These are phyloP conservation scores for Lactarius indigo DNA, from an alignment of 768 basidiomycete species.

Conservation along the genomic window DNA sequence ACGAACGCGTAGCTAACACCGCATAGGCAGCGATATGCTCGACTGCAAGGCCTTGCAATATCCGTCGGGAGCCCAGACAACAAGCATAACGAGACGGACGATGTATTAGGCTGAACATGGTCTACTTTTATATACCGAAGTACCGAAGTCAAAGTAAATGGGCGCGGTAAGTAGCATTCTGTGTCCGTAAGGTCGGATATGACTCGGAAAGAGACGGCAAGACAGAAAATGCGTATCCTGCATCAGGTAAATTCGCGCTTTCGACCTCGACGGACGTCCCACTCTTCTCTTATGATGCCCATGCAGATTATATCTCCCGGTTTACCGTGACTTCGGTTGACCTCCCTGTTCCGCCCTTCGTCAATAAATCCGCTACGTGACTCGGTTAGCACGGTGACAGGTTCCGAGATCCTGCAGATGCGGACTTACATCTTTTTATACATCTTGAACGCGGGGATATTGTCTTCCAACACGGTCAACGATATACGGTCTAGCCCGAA, in stretches of 20 bases:
- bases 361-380: constrained; percentile 18
- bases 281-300: constrained; percentile 21
- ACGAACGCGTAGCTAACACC: neutral
- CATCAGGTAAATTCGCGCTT: constrained; percentile 1
- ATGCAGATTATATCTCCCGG: constrained; percentile 11
- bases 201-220: neutral
- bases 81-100: neutral
- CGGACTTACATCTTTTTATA: constrained; percentile 42
- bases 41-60: neutral
- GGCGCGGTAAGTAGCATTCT: neutral
- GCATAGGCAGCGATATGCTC: neutral
- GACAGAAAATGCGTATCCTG: neutral
- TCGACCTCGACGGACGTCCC: constrained; percentile 16
- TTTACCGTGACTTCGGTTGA: neutral
- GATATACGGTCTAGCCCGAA: constrained; percentile 42
- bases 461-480: constrained; percentile 38
- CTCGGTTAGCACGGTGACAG: constrained; percentile 1
- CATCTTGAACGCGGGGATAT: constrained; percentile 38
- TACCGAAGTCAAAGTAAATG: neutral
- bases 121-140: neutral
- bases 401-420: neutral
- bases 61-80: neutral
- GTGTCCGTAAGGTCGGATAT: neutral
- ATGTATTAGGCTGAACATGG: neutral
- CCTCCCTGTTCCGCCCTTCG: constrained; percentile 11